Evolutionary conservation across 164 flowering plant species (phyloP), one percentile per base, ranked within the genome.

Genomic region (Buxus sempervirens): DNA sequence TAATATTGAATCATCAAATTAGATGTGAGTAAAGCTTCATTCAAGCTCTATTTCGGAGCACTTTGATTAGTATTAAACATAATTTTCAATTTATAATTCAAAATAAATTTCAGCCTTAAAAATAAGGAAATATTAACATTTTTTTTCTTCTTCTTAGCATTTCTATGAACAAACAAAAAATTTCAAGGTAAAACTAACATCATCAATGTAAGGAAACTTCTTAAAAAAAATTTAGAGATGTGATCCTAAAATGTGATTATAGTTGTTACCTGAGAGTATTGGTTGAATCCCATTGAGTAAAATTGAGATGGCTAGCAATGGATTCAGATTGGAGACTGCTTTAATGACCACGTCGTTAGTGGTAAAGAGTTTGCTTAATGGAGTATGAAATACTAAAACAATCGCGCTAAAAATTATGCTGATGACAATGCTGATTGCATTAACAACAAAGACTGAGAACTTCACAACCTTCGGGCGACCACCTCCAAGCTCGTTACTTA

Each of bases 281-380:
- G 87, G 89, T 28, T 87, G 91, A 58, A 85, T 78, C 32, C 92
- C 89, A 67, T 88, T 88, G 0, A 88, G 58, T 76, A 86, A 77
- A 51, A 88, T 80, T 2, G 92, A 85, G 64, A 85, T 71, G 64
- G 92, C 85, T 8, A 85, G 82, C 72, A 88, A 62, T 12, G 86
- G 86, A 10, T 84, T 82, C 70, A 88, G 54, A 23, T 68, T 38
- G 0, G 86, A 78, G 5, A 84, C 87, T 2, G 85, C 85, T n/a
- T 54, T 73, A 12, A 82, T 81, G 16, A 88, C 87, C 41, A 70
- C 79, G 10, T 75, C 10, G 55, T 79, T 80, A 51, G 54, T 72
- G 10, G 94, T 82, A 64, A 86, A 89, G 24, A 82, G 79, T 62
- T 84, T 60, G 75, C 88, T 80, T 21, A 89, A 63, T 32, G 72